Conservation (phyloP, 768 basidiomycete genomes). For the Serendipita vermifera region DNA sequence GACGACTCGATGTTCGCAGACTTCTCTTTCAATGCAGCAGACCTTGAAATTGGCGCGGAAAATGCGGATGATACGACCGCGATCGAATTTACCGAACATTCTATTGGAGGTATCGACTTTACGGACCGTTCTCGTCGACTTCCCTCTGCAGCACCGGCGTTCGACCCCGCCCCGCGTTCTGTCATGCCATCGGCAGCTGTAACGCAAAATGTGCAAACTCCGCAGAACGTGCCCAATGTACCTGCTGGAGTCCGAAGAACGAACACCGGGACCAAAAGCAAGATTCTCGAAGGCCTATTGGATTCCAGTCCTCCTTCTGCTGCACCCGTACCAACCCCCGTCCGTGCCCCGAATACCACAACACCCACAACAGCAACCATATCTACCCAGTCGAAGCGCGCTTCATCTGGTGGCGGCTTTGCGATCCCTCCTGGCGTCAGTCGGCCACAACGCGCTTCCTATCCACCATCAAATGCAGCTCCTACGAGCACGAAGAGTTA, state of each 20-base stretch:
- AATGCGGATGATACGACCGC: neutral
- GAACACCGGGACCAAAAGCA: neutral
- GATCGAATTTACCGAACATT: too few species aligned
- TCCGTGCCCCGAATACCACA: too few species aligned
- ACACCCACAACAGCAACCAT: too few species aligned
- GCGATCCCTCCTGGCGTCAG: conserved; percentile 1
- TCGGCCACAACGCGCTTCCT: neutral
- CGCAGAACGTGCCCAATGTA: too few species aligned
- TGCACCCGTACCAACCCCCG: neutral
- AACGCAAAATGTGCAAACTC: too few species aligned
- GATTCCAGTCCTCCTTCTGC: neutral
- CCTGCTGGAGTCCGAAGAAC: too few species aligned
- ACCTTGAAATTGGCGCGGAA: too few species aligned
- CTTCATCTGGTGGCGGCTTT: conserved; percentile 4
- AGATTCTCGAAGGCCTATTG: neutral
- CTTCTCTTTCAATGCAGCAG: neutral
- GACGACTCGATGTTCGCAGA: conserved; percentile 4
- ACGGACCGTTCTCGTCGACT: neutral
- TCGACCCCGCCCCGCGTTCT: neutral
- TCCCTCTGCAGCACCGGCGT: neutral
- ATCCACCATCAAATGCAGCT: too few species aligned
- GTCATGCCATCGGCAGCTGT: neutral
- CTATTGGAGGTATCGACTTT: neutral
- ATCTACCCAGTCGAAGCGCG: too few species aligned
- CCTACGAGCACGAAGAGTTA: neutral